phyloP scores from a whole-genome alignment of 495 filamentous ascomycete species.

The Daldinia decipiens region DNA sequence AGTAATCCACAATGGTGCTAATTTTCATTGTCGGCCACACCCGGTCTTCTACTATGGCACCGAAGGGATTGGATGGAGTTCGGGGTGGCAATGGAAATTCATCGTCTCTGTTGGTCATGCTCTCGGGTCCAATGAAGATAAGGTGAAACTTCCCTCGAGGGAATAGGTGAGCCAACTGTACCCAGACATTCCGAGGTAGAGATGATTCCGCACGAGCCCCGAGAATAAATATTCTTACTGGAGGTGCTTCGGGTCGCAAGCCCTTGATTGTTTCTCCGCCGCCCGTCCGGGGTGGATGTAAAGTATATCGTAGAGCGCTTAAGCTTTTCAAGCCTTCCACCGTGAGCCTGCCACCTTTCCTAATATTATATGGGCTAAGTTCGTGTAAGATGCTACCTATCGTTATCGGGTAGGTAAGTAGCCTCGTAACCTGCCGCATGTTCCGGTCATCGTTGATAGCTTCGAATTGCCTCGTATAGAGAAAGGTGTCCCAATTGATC shows the following conservation, averaged over 20 bases:
- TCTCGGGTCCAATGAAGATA: constrained; percentile 95
- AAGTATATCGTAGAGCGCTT: constrained; percentile 88
- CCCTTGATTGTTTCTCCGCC: constrained; percentile 78
- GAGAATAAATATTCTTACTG: constrained; percentile 91
- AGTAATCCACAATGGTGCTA: constrained; percentile 96
- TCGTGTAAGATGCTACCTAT: constrained; percentile 93
- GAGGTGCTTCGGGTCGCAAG: constrained; percentile 82
- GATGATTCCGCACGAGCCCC: constrained; percentile 97
- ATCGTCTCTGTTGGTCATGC: constrained; percentile 86
- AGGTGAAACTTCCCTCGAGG: constrained; percentile 81
- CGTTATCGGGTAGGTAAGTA: constrained; percentile 93
- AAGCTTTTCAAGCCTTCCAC: constrained; percentile 90
- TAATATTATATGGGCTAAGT: constrained; percentile 87
- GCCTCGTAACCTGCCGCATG: constrained; percentile 88
- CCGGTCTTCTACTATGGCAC: constrained; percentile 88
- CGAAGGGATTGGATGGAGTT: constrained; percentile 87
- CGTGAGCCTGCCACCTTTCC: constrained; percentile 76
- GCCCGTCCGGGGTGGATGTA: constrained; percentile 86
- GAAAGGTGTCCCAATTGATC: constrained; percentile 97
- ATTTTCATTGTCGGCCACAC: constrained; percentile 90
- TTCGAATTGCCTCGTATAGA: constrained; percentile 87
- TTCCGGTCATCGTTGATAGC: constrained; percentile 88
- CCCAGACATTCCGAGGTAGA: constrained; percentile 91
- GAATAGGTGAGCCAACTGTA: constrained; percentile 91
- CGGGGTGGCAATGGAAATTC: constrained; percentile 91